Conservation (phyloP, 345 rosid species). For the Tarenaya hassleriana region DNA sequence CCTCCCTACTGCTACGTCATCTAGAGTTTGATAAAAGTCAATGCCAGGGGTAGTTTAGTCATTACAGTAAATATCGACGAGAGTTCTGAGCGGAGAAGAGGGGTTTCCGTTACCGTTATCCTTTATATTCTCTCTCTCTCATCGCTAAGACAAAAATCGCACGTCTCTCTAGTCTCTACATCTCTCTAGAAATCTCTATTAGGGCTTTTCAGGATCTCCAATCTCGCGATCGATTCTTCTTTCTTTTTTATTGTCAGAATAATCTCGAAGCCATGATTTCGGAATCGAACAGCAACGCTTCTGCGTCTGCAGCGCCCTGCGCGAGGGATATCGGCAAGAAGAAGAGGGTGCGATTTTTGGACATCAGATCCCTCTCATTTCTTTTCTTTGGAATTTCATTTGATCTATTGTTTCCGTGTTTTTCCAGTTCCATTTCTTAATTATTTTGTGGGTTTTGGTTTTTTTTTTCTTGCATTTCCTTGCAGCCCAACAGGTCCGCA, state of each 20-base stretch:
- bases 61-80: too few species aligned
- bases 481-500: slow-evolving; percentile 71
- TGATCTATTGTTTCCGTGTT: too few species aligned
- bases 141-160: slow-evolving; percentile 1
- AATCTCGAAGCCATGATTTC: slow-evolving; percentile 42
- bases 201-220: slow-evolving; percentile 53
- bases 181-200: slow-evolving; percentile 33
- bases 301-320: slow-evolving; percentile 42
- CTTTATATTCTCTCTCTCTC: slow-evolving; percentile 22
- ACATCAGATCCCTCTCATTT: neutral
- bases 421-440: too few species aligned
- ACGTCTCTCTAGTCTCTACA: slow-evolving; percentile 13
- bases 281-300: slow-evolving; percentile 49
- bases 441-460: too few species aligned
- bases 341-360: slow-evolving; percentile 53
- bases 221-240: neutral
- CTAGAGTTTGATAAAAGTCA: too few species aligned
- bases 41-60: too few species aligned
- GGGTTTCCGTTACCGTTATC: slow-evolving; percentile 83
- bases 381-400: too few species aligned
- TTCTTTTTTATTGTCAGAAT: neutral
- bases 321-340: slow-evolving; percentile 53
- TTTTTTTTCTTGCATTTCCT: slow-evolving; percentile 18
- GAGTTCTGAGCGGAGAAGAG: too few species aligned
- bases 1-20: too few species aligned